Evolutionary conservation across 176 grass and related monocot species (phyloP).

Genomic region (barley (Hordeum vulgare)): MorexV3_pseudomolecules_assembly NC_058523.1:558658663-558659162

Average conservation of each 20-base stretch:
- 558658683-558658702: constrained; percentile 31
- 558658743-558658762: constrained; percentile 14
- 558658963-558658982: background rate
- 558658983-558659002: constrained; percentile 11
- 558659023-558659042: constrained; percentile 34
- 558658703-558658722: constrained; percentile 31
- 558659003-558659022: background rate
- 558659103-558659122: constrained; percentile 89
- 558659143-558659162: constrained; percentile 96
- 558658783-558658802: constrained; percentile 32
- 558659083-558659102: constrained; percentile 82
- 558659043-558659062: constrained; percentile 77
- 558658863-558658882: constrained; percentile 70
- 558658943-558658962: constrained; percentile 64
- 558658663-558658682: constrained; percentile 6
- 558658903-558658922: constrained; percentile 72
- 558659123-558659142: constrained; percentile 74
- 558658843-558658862: constrained; percentile 79
- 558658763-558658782: constrained; percentile 9
- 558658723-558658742: background rate
- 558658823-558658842: constrained; percentile 36
- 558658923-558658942: constrained; percentile 81
- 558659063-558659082: constrained; percentile 59
- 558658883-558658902: constrained; percentile 83
- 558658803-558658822: background rate